phyloP scores from a whole-genome alignment of 2,329 filamentous ascomycete genomes.

The Laburnicola sp. region DNA sequence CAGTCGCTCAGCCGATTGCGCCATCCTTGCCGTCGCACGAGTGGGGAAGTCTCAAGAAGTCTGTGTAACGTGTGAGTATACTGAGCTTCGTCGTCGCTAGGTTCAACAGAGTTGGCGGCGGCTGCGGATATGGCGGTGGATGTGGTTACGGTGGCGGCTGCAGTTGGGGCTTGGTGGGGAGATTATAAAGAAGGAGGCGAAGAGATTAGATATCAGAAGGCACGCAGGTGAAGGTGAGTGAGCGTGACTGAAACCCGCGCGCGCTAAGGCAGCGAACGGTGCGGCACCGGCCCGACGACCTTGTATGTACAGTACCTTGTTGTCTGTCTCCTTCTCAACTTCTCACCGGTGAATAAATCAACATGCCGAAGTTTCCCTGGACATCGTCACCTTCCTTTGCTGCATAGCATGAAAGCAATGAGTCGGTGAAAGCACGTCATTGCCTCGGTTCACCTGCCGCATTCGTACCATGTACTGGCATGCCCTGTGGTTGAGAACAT shows the following conservation, averaged over 20 bases:
- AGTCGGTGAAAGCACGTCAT: slow-evolving; percentile 3
- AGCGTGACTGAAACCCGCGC: too few relatives aligned
- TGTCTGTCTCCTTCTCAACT: background rate
- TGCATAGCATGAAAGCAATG: background rate
- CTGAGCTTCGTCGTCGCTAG: background rate
- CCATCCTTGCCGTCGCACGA: slow-evolving; percentile 22
- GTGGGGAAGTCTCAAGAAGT: background rate
- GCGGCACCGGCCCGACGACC: too few relatives aligned
- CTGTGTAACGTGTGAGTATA: background rate
- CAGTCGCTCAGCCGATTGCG: slow-evolving; percentile 68
- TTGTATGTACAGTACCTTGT: background rate
- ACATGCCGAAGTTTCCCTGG: background rate
- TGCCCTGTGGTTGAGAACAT: too few relatives aligned
- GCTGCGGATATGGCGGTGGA: background rate
- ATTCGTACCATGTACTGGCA: slow-evolving; percentile 3
- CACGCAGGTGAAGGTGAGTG: too few relatives aligned
- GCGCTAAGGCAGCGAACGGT: too few relatives aligned
- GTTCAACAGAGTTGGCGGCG: background rate
- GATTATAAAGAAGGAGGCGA: background rate
- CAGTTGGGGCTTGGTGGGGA: background rate
- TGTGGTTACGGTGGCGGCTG: background rate
- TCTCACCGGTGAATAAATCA: background rate
- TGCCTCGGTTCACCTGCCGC: slow-evolving; percentile 17
- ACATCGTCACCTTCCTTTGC: background rate
- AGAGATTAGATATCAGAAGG: background rate